phyloP scores from a whole-genome alignment of 169 alveolate species.

The Cryptosporidium bovis region DNA sequence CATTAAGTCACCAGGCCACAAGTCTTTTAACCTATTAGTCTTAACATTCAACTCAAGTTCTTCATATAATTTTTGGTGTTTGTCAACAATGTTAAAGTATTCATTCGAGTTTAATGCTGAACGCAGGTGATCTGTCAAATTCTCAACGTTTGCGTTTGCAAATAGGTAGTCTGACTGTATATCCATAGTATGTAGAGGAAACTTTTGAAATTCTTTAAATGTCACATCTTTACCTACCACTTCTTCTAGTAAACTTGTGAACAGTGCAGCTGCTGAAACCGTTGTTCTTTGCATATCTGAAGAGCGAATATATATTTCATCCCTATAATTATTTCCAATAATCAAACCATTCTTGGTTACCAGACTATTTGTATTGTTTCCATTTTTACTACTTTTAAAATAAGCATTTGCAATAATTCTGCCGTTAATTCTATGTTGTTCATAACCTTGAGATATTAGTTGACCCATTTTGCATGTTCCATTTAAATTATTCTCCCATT shows the following conservation, averaged over 20 bases:
- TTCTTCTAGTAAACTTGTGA: constrained; percentile 54
- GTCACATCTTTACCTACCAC: constrained; percentile 49
- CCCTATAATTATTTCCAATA: constrained; percentile 22
- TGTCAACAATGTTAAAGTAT: constrained; percentile 32
- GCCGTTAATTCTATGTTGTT: constrained; percentile 68
- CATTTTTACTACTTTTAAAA: constrained; percentile 3
- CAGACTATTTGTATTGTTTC: not conserved
- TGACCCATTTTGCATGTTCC: constrained; percentile 75
- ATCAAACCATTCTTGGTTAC: constrained; percentile 30
- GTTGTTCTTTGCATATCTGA: constrained; percentile 76
- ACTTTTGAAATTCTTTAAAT: constrained; percentile 27
- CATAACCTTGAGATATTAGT: constrained; percentile 51
- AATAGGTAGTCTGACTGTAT: constrained; percentile 67
- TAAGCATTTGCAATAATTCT: constrained; percentile 57
- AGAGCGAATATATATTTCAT: constrained; percentile 58
- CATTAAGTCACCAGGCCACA: constrained; percentile 75
- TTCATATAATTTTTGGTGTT: constrained; percentile 46
- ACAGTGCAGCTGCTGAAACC: constrained; percentile 67
- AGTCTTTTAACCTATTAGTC: constrained; percentile 31
- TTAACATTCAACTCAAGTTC: constrained; percentile 29
- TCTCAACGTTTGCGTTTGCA: constrained; percentile 67
- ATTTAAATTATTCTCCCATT: constrained; percentile 66
- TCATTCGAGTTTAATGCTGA: constrained; percentile 37
- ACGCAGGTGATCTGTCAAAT: constrained; percentile 40
- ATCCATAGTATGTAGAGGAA: constrained; percentile 71